Percentiles rank a stretch among this genome's conserved stretches.
Evolutionary conservation across 2,329 filamentous ascomycete genomes (phyloP).

Genomic region (Pseudopithomyces maydicus): DNA sequence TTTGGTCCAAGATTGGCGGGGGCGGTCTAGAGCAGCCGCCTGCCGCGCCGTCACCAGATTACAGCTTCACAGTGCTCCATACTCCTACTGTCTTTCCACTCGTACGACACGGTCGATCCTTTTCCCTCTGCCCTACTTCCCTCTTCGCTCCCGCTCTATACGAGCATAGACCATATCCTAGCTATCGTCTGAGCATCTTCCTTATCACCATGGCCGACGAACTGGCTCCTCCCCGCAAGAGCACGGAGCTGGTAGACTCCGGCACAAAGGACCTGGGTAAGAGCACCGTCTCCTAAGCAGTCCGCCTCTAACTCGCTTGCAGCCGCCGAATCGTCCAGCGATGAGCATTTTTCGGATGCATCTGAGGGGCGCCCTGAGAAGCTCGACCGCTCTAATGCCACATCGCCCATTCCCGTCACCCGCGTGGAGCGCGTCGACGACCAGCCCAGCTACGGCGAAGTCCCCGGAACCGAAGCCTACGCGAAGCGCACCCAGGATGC

Average conservation of each 20-base stretch:
- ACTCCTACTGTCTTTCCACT: background rate
- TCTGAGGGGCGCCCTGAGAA: slow-evolving; percentile 58
- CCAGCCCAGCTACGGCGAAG: slow-evolving; percentile 62
- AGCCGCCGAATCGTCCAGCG: slow-evolving; percentile 52
- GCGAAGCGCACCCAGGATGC: slow-evolving; percentile 63
- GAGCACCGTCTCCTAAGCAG: slow-evolving; percentile 12
- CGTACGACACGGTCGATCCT: background rate
- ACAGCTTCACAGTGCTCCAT: background rate
- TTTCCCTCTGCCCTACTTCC: background rate
- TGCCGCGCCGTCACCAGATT: background rate
- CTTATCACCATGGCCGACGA: slow-evolving; percentile 43
- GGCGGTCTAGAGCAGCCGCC: slow-evolving; percentile 8
- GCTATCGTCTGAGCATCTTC: background rate
- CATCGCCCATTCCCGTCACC: slow-evolving; percentile 64
- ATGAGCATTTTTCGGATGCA: slow-evolving; percentile 70
- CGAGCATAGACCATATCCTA: background rate
- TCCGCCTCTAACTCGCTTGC: slow-evolving; percentile 16
- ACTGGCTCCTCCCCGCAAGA: slow-evolving; percentile 60
- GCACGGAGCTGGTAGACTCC: slow-evolving; percentile 60
- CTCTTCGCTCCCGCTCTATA: background rate
- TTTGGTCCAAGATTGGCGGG: background rate
- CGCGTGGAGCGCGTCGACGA: slow-evolving; percentile 68
- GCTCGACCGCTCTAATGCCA: slow-evolving; percentile 45
- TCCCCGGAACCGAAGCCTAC: slow-evolving; percentile 66
- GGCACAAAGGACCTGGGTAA: slow-evolving; percentile 62